Conservation (phyloP, 2,329 filamentous ascomycete species). For the Rutstroemia sp. region DNA sequence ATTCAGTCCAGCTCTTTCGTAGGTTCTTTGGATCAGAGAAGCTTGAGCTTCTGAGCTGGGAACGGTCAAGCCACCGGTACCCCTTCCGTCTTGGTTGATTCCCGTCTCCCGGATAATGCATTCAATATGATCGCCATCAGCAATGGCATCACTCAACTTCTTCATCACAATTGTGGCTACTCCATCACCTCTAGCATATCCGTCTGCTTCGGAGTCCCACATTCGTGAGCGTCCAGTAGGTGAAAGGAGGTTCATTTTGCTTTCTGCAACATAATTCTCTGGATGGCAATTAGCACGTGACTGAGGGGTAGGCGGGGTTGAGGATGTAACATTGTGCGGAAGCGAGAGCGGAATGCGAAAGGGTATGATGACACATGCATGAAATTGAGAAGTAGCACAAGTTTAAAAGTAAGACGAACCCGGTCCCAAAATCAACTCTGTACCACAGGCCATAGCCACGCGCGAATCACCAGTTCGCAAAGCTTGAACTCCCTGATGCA, state of each 20-base stretch:
- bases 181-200: constrained; percentile 58
- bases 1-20: constrained; percentile 10
- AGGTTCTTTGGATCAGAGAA: constrained; percentile 10
- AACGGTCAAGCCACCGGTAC: constrained; percentile 35
- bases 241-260: constrained; percentile 11
- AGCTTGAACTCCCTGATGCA: constrained; percentile 45
- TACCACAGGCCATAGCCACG: constrained; percentile 33
- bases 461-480: constrained; percentile 37
- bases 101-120: constrained; percentile 35
- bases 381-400: no score
- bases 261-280: not conserved
- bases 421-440: no score
- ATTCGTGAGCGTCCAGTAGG: constrained; percentile 27
- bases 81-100: constrained; percentile 36
- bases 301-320: no score
- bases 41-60: constrained; percentile 38
- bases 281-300: no score
- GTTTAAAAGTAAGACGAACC: no score
- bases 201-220: constrained; percentile 52
- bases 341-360: no score
- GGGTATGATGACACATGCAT: no score
- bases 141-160: constrained; percentile 38
- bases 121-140: constrained; percentile 35
- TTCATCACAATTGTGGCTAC: constrained; percentile 53
- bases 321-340: no score